Base-by-base conservation (phyloP, 257 asterid genomes). In the Ocimum tenuiflorum region DNA sequence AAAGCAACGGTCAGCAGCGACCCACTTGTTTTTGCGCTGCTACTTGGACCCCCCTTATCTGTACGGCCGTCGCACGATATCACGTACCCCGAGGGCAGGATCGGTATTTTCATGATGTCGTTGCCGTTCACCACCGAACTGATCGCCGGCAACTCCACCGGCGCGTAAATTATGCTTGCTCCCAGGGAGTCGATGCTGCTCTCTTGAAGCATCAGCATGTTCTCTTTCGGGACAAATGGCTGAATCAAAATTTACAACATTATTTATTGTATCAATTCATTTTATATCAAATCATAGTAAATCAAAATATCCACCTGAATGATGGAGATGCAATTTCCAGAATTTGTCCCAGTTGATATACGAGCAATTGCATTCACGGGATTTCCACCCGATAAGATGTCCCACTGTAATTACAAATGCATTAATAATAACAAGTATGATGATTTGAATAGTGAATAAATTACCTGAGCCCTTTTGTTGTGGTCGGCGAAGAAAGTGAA, bases 51-150 rank as follows among this genome's bases (percentile, higher is more conserved):
- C 14, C 51, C 77, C 15, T 19, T 69, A 2, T 51, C 59, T 8
- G 49, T 8, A 1, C 82, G 77, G 7, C 87, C 88, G 3, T 85
- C 91, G 0, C 78, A 12, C 9, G 95, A 84, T 69, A 91, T 86
- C 18, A 85, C 50, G 7, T 73, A 83, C 3, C 95, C 95, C 0
- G 91, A 86, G 12, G 96, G 98, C 3, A 83, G 84, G 56, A 86
- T 79, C 0, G 83, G 77, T 36, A 78, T 55, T 19, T n/a, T 64
- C 5, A 39, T 15, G 0, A 68, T 62, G 70, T 82, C 88, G 3
- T 35, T 78, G 3, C 91, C 88, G 5, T 57, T 69, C 0, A 86
- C 64, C 8, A 78, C 78, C 0, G 77, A 49, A 0, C 57, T 39
- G n/a, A 88, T 17, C 0, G 74, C 24, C 24, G 64, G 20, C 15